Evolutionary conservation across 2,329 filamentous ascomycete genomes (phyloP).

Genomic region (Leptodontidium sp.): DNA sequence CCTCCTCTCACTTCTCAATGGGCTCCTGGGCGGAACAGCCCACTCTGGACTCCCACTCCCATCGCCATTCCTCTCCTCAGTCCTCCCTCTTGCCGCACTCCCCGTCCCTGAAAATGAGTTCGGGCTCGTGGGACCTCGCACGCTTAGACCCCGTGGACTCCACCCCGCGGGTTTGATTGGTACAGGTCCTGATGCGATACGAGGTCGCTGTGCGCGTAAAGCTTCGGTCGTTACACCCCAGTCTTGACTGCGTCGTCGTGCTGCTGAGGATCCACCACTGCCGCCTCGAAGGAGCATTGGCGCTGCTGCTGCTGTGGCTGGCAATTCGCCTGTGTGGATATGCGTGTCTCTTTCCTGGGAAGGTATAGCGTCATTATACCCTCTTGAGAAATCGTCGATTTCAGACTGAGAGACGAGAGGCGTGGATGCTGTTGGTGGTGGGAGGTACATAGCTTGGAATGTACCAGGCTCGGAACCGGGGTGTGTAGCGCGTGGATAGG

Average conservation of each 20-base stretch:
- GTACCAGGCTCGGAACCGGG: neutral
- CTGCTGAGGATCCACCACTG: slow-evolving; percentile 13
- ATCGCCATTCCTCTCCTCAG: neutral
- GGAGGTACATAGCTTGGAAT: slow-evolving; percentile 4
- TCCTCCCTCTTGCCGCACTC: neutral
- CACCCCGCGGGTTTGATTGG: slow-evolving; percentile 7
- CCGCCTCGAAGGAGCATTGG: slow-evolving; percentile 21
- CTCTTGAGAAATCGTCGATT: slow-evolving; percentile 33
- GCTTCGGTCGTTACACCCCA: slow-evolving; percentile 22
- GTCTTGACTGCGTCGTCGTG: slow-evolving; percentile 7
- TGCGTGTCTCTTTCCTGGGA: slow-evolving; percentile 19
- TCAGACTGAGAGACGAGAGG: slow-evolving; percentile 14
- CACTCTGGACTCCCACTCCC: slow-evolving; percentile 19
- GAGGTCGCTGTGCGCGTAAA: slow-evolving; percentile 7
- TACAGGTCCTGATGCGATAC: neutral
- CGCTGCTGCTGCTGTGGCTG: neutral
- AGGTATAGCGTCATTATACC: slow-evolving; percentile 23
- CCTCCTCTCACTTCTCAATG: slow-evolving; percentile 8
- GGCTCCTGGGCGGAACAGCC: slow-evolving; percentile 19
- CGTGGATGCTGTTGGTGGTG: neutral
- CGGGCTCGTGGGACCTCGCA: neutral
- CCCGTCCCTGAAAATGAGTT: neutral
- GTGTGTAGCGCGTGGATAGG: neutral
- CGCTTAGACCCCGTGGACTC: slow-evolving; percentile 13
- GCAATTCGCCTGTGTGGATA: slow-evolving; percentile 1